Base-by-base conservation (phyloP, 2,329 filamentous ascomycete species). In the Colletotrichum sp. region DNA sequence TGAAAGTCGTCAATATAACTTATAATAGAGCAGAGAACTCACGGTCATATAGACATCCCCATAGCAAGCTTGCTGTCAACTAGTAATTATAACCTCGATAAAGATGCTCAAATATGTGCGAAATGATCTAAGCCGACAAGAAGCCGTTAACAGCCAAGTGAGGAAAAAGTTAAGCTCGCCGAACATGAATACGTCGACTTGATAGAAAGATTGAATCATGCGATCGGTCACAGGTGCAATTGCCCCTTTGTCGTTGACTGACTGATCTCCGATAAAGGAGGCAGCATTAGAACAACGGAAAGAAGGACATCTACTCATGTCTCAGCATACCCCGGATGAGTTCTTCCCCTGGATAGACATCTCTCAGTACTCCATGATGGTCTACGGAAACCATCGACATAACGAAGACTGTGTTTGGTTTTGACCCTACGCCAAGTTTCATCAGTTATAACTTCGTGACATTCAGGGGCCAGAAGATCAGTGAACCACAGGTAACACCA, bases 291-390 rank as follows among this genome's bases (percentile, higher is more conserved):
- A 22, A 2, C 44, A 12, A 22, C n/a, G 44, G 4, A 13, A 22
- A 22, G n/a, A 22, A 48, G 44, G 44, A 13, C 44, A 12, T 1
- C 1, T 48, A 22, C 44, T 7, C n/a, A 13, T 48, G 19, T 22
- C 19, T 22, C 1, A 22, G 44, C 44, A 22, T n/a, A 2, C 9
- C 19, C 6, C n/a, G 3, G 2, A 0, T 16, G n/a, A 48, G 1
- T 22, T 7, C 6, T 48, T n/a, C 11, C n/a, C 3, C 7, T 48
- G 0, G 11, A 22, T 22, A 4, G 44, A 48, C 6, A 2, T 48
- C 9, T 48, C 19, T 8, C n/a, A 4, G 19, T 6, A n/a, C 44
- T 48, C 1, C 44, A 1, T 22, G 44, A 22, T 48, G 11, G 44
- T 48, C n/a, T 22, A 22, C 19, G 11, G n/a, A 48, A 48, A 22